phyloP scores from a whole-genome alignment of 352 stramenopile species.

The Phytopythium chamaehyphon region DNA sequence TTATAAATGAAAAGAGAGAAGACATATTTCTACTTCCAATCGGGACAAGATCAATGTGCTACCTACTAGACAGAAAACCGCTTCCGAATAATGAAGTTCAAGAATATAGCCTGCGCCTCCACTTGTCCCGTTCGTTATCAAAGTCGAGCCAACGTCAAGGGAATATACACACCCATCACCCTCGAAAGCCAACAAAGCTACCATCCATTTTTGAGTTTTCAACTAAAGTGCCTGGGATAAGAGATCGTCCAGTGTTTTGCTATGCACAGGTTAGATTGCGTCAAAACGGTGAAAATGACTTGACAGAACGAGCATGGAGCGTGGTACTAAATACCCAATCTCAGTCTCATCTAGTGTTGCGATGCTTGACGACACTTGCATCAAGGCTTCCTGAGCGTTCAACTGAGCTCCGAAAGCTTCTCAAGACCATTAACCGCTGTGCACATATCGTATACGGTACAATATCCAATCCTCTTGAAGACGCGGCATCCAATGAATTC shows the following conservation, averaged over 20 bases:
- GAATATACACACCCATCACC: background rate
- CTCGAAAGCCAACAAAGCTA: constrained; percentile 14
- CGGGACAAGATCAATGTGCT: constrained; percentile 28
- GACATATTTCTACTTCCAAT: constrained; percentile 36
- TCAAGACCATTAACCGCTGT: too few relatives aligned
- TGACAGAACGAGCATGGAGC: constrained; percentile 10
- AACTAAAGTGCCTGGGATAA: background rate
- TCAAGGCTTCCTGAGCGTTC: constrained; percentile 30
- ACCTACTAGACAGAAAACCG: constrained; percentile 22
- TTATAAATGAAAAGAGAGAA: background rate
- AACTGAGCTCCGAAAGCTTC: constrained; percentile 19
- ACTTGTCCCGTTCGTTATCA: background rate
- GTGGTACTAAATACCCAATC: constrained; percentile 11
- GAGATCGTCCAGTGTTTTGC: too few relatives aligned
- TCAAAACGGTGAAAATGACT: background rate
- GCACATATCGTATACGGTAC: too few relatives aligned
- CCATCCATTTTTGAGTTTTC: constrained; percentile 43
- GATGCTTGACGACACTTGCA: constrained; percentile 26
- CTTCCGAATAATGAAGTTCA: constrained; percentile 49
- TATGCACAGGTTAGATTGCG: background rate
- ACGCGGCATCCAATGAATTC: too few relatives aligned
- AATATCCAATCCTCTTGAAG: too few relatives aligned
- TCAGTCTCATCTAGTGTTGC: constrained; percentile 28
- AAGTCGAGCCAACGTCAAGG: background rate
- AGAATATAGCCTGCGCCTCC: constrained; percentile 17